These are phyloP conservation scores for Crithidia bombi DNA, from an alignment of 208 protist genomes.

Conservation along the genomic window DNA sequence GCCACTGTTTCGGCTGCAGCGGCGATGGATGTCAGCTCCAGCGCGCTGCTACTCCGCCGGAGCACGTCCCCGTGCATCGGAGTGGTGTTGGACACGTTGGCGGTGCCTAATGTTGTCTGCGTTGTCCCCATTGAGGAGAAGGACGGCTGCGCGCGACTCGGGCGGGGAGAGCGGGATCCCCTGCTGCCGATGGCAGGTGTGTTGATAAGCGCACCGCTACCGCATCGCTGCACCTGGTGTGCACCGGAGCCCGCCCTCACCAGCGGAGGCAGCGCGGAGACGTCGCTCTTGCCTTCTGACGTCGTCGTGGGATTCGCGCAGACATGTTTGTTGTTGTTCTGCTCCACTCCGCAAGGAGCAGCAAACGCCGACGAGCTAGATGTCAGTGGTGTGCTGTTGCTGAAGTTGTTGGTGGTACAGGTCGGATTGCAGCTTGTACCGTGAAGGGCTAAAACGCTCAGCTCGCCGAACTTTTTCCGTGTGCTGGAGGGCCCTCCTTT, in stretches of 20 bases:
- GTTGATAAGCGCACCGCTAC: not conserved
- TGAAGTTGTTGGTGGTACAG: not conserved
- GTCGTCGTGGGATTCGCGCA: not conserved
- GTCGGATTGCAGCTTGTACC: not conserved
- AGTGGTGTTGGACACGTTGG: not conserved
- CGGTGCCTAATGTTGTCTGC: not conserved
- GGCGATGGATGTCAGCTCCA: slow-evolving; percentile 7
- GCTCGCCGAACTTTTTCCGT: slow-evolving; percentile 16
- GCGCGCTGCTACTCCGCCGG: slow-evolving; percentile 5
- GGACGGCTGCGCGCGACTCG: not conserved
- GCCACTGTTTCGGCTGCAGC: not conserved
- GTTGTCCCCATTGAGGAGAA: slow-evolving; percentile 13
- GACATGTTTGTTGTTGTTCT: not conserved
- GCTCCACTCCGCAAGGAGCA: not conserved
- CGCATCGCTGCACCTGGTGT: not conserved
- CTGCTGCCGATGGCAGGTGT: slow-evolving; percentile 4
- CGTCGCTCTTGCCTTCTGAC: not conserved
- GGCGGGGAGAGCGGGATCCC: slow-evolving; percentile 3
- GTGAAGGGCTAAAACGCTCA: slow-evolving; percentile 5
- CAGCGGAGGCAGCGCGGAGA: slow-evolving; percentile 1
- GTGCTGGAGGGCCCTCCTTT: slow-evolving; percentile 22
- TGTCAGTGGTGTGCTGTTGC: not conserved
- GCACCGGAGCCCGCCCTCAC: not conserved
- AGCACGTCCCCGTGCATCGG: slow-evolving; percentile 10
- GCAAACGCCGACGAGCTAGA: not conserved